Base-by-base conservation (phyloP, 441 rosid species). In the Erodium moschatum region DNA sequence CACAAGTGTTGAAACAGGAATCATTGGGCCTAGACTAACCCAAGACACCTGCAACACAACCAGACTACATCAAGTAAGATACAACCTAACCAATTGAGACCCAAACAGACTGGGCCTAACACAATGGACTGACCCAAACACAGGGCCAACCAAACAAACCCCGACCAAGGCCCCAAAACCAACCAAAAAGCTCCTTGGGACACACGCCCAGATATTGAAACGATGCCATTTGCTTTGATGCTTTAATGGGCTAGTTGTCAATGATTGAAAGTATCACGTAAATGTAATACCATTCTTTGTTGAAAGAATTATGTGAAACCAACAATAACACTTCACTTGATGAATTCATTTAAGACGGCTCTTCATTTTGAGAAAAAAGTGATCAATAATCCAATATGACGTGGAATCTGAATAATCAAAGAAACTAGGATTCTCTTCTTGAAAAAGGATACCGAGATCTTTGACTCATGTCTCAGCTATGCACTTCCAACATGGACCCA, bases 241-340 rank as follows among this genome's bases (percentile, higher is more conserved):
- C 66, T 29, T 63, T 29, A n/a, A 27, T 29, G 18, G 27, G 18
- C 66, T 63, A 29, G 29, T 29, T 24, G 66, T 11, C 52, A 46
- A 46, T 12, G 52, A 46, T 46, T 46, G 52, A 12, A 46, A 46
- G 15, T 46, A 61, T 61, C n/a, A 21, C 15, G 8, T 24, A 61
- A 21, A 19, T 21, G 65, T n/a, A 63, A 63, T 12, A 13, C 13
- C 18, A 27, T 63, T 42, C 66, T 63, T 63, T 63, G 66, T 31
- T 63, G 66, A 63, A 62, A 13, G 9, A 31, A 29, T 63, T 27
- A 35, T 27, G 29, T 29, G 40, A 63, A 6, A 63, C 66, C 6
- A 31, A 29, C 12, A 63, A 63, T 27, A 63, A 11, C 16, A 29
- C n/a, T 21, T 11, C n/a, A 29, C 18, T 4, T 27, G 29, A 12